Evolutionary conservation across 208 protist genomes (phyloP), one percentile per base, ranked within the genome.

Genomic region (Trypanosomatidae sp.): DNA sequence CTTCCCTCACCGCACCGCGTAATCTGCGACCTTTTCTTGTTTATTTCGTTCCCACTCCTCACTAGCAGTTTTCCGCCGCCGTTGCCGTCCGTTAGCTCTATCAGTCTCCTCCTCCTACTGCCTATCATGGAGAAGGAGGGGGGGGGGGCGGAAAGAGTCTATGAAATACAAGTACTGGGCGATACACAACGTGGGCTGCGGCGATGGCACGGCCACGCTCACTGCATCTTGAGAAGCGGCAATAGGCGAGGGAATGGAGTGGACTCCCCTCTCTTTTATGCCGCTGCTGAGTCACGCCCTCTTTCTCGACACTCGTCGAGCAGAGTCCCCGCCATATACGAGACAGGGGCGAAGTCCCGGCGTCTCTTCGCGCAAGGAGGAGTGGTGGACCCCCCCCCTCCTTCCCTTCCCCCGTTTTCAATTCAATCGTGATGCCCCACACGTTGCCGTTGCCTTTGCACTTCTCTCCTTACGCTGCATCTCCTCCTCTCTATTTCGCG

Each of bases 21-120:
- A 12, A 43, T 22, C 17, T 62, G 33, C 58, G 25, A 30, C 55
- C 28, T 19, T 17, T 36, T 15, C 43, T n/a, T 13, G 36, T 39
- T 39, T 39, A 39, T 65, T 65, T 47, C 15, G 22, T 62, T 43
- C 25, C 47, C 50, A 39, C 56, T 73, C 55, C 58, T 55, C 5
- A 1, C 39, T 30, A 33, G n/a, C 33, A 28, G 3, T 65, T 25
- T 19, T 22, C 10, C 33, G 59, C 22, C 39, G 52, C 25, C 9
- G 5, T 46, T n/a, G n/a, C 59, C 17, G 33, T 19, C n/a, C 9
- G 7, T 28, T 19, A 44, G 58, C 30, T 39, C 30, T 3, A 33
- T 3, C 9, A 17, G 6, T 3, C 6, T 3, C 30, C 30, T 62
- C 39, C 19, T 10, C 36, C 39, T 25, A 28, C 39, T 13, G 3